These are phyloP conservation scores for Colletotrichum viniferum DNA, from an alignment of 2,329 filamentous ascomycete species.

Conservation along the genomic window DNA sequence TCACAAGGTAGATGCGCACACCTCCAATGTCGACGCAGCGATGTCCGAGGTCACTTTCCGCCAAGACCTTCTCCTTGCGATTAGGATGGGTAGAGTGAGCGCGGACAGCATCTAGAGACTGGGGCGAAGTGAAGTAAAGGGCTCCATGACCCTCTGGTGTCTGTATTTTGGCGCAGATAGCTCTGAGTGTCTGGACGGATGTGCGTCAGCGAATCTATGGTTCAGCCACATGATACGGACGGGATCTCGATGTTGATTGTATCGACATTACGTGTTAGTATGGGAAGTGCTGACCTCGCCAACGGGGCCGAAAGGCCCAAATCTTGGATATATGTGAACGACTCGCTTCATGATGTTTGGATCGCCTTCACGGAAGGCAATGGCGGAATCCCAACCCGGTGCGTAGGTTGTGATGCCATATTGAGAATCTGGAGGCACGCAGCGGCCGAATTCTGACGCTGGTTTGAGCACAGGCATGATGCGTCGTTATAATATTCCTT, in stretches of 20 bases:
- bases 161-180: constrained; percentile 35
- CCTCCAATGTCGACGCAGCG: constrained; percentile 45
- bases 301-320: constrained; percentile 42
- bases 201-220: background rate
- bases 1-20: constrained; percentile 48
- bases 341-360: constrained; percentile 34
- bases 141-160: constrained; percentile 29
- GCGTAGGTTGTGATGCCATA: constrained; percentile 52
- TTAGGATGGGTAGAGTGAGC: constrained; percentile 36
- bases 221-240: background rate
- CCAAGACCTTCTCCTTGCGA: constrained; percentile 39
- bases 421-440: constrained; percentile 49
- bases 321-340: constrained; percentile 51
- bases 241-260: background rate
- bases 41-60: constrained; percentile 37
- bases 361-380: constrained; percentile 46
- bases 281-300: constrained; percentile 31
- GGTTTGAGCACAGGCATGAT: constrained; percentile 41
- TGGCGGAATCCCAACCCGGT: constrained; percentile 46
- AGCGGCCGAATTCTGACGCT: constrained; percentile 46
- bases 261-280: background rate
- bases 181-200: constrained; percentile 36
- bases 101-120: constrained; percentile 27
- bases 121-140: constrained; percentile 32
- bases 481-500: background rate